Evolutionary conservation across 129 eudicot species (phyloP).

Genomic region (Kitagawia praeruptora): DNA sequence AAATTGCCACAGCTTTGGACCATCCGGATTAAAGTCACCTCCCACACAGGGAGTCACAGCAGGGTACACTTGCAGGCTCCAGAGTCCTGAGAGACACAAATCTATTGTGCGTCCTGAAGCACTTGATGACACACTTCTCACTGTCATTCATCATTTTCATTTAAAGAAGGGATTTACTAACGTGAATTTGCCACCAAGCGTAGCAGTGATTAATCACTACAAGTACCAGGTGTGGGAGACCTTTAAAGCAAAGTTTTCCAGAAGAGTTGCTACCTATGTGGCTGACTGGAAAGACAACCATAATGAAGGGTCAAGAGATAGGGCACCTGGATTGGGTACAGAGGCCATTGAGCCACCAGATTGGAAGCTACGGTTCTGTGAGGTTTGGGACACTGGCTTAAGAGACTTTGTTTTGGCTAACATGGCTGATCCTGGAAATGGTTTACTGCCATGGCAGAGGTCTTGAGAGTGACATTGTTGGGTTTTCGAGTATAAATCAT

Average conservation of each 20-base stretch:
- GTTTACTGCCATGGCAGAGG: constrained; percentile 79
- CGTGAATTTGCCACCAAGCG: constrained; percentile 38
- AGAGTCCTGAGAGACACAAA: constrained; percentile 87
- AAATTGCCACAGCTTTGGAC: constrained; percentile 78
- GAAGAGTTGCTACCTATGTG: constrained; percentile 94
- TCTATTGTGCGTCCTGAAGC: constrained; percentile 80
- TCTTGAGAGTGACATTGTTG: constrained; percentile 18
- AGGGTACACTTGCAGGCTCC: constrained; percentile 93
- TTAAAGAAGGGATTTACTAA: constrained; percentile 47
- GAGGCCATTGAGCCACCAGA: constrained; percentile 91
- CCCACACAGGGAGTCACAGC: constrained; percentile 68
- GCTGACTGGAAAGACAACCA: constrained; percentile 88
- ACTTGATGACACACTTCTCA: constrained; percentile 60
- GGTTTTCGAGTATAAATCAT: neutral
- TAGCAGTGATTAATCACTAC: constrained; percentile 71
- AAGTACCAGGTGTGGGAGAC: constrained; percentile 97
- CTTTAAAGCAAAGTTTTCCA: constrained; percentile 69
- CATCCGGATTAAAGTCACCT: constrained; percentile 60
- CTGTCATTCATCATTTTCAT: constrained; percentile 87
- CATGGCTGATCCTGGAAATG: constrained; percentile 55
- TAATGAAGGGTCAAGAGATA: constrained; percentile 84
- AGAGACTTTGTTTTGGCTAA: constrained; percentile 81
- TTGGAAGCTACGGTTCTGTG: constrained; percentile 76
- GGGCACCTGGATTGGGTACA: constrained; percentile 97
- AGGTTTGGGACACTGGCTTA: constrained; percentile 92